Conservation (phyloP, 768 basidiomycete genomes). For the Leccinum uliginosum region DNA sequence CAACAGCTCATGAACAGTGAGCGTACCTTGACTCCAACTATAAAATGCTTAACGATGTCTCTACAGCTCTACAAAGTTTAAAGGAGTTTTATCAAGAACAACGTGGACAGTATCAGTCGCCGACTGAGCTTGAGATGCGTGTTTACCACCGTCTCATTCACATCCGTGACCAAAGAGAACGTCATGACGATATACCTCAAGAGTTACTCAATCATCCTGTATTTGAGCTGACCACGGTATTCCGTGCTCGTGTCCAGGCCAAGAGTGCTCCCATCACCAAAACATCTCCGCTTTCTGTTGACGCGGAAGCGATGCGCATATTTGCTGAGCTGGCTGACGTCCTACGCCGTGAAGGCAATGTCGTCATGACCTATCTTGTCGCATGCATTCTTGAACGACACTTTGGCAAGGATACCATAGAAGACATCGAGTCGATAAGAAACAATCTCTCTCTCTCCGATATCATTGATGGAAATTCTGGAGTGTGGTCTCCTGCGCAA, state of each 20-base stretch:
- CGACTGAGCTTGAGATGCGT: conserved; percentile 92
- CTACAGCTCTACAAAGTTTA: conserved; percentile 82
- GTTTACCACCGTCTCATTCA: conserved; percentile 92
- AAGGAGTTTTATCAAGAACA: conserved; percentile 94
- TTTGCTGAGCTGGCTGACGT: conserved; percentile 56
- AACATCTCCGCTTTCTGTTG: conserved; percentile 59
- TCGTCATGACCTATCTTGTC: conserved; percentile 79
- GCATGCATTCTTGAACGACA: conserved; percentile 86
- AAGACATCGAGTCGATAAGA: conserved; percentile 66
- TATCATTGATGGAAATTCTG: conserved; percentile 62
- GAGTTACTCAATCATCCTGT: conserved; percentile 67
- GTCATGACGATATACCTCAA: conserved; percentile 66
- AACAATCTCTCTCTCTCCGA: conserved; percentile 53
- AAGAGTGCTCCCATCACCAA: conserved; percentile 74
- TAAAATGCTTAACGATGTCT: not conserved
- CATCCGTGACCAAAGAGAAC: conserved; percentile 79
- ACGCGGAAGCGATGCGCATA: conserved; percentile 60
- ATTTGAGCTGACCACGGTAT: conserved; percentile 76
- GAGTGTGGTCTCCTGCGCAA: conserved; percentile 23
- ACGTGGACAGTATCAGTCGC: conserved; percentile 58
- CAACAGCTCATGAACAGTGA: conserved; percentile 90
- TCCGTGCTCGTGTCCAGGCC: conserved; percentile 75
- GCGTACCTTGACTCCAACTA: conserved; percentile 24
- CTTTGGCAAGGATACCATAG: conserved; percentile 77
- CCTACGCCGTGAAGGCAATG: conserved; percentile 60